Base-by-base conservation (phyloP, 1,139 yeast species). In the Kurtzmaniella quercitrusa region DNA sequence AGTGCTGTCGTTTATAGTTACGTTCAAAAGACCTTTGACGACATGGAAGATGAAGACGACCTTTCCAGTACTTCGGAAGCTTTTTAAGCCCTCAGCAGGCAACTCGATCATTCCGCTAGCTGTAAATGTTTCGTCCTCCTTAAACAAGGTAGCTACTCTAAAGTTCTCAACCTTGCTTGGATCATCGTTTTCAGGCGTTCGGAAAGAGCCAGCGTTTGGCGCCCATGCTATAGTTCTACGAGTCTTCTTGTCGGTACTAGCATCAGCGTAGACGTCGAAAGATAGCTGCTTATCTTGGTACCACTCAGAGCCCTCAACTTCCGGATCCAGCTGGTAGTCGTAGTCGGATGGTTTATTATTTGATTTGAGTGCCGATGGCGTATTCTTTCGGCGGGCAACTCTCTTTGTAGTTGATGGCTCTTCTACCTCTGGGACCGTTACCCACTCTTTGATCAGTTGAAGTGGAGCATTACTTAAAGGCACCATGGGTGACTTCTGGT, bases 51-150 rank as follows among this genome's bases (percentile, higher is more conserved):
- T 79, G 52, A 84, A 84, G 47, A 82, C 76, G 5, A 87, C 82
- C 43, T 81, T 81, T 33, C 78, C 81, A 12, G 94, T 80, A 19
- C 82, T 76, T 51, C 80, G 77, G 47, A 75, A 62, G 38, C 81
- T 78, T 57, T 88, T 88, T 39, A 68, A 68, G 1, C 88, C 87
- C 12, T 79, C 81, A 2, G 71, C 61, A 0, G 93, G 88, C 21
- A 89, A 65, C 43, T 78, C 79, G 45, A 89, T 68, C 50, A 88
- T 68, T 1, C 96, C 97, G 26, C 88, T 80, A 0, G 95, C 95
- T 42, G 84, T 76, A 48, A 75, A 76, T 36, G 81, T 84, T 40
- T 76, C 72, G 51, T 84, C 81, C 44, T 78, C 76, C 51, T 83
- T 84, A 51, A 86, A 88, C 40, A 88, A 65, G 9, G 84, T 76